phyloP scores from a whole-genome alignment of 768 basidiomycete species.

The Amyloporia xantha region DNA sequence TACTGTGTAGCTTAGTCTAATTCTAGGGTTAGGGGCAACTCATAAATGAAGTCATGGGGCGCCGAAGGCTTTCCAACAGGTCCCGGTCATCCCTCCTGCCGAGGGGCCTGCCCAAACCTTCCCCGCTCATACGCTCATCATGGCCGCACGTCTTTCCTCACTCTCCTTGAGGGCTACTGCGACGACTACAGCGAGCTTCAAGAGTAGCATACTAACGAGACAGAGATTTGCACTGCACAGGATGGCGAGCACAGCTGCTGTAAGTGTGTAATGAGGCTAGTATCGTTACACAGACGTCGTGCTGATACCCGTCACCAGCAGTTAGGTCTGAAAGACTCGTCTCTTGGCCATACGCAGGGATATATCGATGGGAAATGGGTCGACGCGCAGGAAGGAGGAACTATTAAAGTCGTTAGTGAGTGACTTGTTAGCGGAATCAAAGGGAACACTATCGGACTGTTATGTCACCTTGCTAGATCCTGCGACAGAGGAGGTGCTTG shows the following conservation, averaged over 20 bases:
- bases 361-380: conserved; percentile 86
- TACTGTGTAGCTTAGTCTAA: too few species aligned
- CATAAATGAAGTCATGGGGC: conserved; percentile 2
- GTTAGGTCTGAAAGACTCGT: conserved; percentile 75
- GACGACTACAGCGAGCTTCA: neutral
- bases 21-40: conserved; percentile 4
- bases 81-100: neutral
- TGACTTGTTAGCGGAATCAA: conserved; percentile 6
- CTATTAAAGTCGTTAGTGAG: conserved; percentile 73
- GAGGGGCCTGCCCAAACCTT: neutral
- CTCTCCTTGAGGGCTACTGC: neutral
- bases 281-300: neutral
- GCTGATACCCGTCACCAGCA: conserved; percentile 16
- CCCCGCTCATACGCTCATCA: neutral
- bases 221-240: neutral
- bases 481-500: conserved; percentile 76
- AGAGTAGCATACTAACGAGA: neutral
- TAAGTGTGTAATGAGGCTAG: too few species aligned
- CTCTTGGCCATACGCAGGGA: conserved; percentile 67
- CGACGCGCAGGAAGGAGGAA: conserved; percentile 66
- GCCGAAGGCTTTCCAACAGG: neutral
- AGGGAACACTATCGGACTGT: neutral
- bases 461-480: conserved; percentile 71
- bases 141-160: neutral
- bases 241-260: conserved; percentile 11